phyloP scores from a whole-genome alignment of 441 rosid species.

The Eutrema salsugineum region DNA sequence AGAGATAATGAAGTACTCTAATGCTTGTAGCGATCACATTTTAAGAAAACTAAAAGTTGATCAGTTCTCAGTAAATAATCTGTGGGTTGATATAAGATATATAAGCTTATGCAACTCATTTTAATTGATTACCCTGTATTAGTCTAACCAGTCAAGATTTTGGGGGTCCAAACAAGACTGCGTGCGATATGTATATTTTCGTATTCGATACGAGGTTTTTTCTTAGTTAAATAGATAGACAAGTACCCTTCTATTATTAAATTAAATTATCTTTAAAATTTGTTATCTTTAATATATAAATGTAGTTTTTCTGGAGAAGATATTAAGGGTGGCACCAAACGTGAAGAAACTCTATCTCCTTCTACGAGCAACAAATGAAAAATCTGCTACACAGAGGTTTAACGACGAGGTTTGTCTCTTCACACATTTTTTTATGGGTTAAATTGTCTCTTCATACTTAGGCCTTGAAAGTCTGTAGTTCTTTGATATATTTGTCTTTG shows the following conservation, averaged over 20 bases:
- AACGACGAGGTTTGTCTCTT: conserved; percentile 38
- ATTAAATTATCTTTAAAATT: neutral
- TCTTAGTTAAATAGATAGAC: neutral
- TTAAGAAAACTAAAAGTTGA: neutral
- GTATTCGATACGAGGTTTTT: neutral
- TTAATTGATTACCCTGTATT: neutral
- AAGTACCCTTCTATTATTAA: neutral
- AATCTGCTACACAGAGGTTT: conserved; percentile 39
- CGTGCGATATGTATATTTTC: neutral
- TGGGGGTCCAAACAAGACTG: neutral
- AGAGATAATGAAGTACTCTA: neutral
- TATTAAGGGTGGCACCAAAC: conserved; percentile 54
- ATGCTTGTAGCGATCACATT: neutral
- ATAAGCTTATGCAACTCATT: neutral
- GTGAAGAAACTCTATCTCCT: conserved; percentile 56
- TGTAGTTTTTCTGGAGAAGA: conserved; percentile 62
- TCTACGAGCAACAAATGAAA: conserved; percentile 37
- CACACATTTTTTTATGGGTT: too few relatives aligned
- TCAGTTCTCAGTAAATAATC: neutral
- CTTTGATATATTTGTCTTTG: neutral
- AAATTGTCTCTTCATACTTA: neutral
- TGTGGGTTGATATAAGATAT: neutral
- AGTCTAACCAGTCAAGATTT: neutral
- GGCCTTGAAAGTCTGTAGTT: neutral
- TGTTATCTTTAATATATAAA: neutral